Conservation (phyloP, 768 basidiomycete genomes). For the Lactarius hengduanensis region DNA sequence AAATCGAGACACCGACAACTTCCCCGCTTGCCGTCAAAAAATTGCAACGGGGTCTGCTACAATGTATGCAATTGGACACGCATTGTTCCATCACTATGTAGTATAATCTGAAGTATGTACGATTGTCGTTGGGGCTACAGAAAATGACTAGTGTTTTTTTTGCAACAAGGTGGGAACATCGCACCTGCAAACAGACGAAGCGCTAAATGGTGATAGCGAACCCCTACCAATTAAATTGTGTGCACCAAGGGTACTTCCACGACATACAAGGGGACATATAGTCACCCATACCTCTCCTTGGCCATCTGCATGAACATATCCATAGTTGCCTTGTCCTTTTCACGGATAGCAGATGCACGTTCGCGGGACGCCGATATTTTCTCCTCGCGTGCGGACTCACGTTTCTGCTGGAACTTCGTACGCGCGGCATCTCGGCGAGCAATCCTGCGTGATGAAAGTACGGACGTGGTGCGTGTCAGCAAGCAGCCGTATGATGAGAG, state of each 20-base stretch:
- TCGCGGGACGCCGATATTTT: constrained; percentile 54
- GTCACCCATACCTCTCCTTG: constrained; percentile 78
- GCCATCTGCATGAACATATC: constrained; percentile 94
- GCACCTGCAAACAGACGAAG: neutral
- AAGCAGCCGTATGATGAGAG: neutral
- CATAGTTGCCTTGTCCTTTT: constrained; percentile 92
- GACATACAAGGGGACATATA: neutral
- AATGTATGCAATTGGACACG: no score
- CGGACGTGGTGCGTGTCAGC: constrained; percentile 4
- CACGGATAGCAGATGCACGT: constrained; percentile 57
- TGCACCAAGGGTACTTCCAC: neutral
- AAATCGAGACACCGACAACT: no score
- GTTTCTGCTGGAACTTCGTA: constrained; percentile 57
- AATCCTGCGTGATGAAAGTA: constrained; percentile 46
- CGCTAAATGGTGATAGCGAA: neutral
- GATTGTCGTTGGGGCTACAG: no score
- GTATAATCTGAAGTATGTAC: no score
- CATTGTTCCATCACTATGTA: no score
- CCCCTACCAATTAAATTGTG: neutral
- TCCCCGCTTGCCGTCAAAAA: no score
- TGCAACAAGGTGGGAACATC: neutral
- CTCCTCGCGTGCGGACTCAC: constrained; percentile 44
- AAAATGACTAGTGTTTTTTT: no score
- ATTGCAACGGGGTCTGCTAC: no score
- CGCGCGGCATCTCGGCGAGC: constrained; percentile 73